These are phyloP conservation scores for Basipetospora chlamydospora DNA, from an alignment of 2,329 filamentous ascomycete genomes.

Conservation along the genomic window DNA sequence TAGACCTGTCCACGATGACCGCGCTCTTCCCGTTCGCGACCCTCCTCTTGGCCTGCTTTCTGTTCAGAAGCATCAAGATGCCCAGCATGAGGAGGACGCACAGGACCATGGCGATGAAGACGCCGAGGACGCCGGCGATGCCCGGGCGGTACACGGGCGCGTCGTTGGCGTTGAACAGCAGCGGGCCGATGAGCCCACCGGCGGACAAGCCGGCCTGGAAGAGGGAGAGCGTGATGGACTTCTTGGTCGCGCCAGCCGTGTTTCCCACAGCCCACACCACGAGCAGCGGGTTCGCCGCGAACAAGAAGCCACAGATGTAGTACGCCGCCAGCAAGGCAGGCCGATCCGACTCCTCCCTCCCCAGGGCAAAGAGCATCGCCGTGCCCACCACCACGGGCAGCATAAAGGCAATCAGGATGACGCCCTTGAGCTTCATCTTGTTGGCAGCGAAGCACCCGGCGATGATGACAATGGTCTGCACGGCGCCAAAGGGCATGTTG, in stretches of 20 bases:
- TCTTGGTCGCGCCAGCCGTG: slow-evolving; percentile 53
- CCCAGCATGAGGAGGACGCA: slow-evolving; percentile 37
- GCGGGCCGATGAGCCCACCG: slow-evolving; percentile 53
- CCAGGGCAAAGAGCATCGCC: slow-evolving; percentile 38
- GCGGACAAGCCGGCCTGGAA: slow-evolving; percentile 48
- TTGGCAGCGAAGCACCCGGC: slow-evolving; percentile 43
- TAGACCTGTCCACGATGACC: slow-evolving; percentile 43
- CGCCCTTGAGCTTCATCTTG: slow-evolving; percentile 40
- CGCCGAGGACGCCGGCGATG: slow-evolving; percentile 37
- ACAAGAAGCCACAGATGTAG: slow-evolving; percentile 52
- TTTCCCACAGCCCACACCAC: slow-evolving; percentile 57
- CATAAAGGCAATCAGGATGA: slow-evolving; percentile 36
- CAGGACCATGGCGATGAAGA: slow-evolving; percentile 37
- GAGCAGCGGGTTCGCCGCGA: slow-evolving; percentile 49
- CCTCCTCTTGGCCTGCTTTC: slow-evolving; percentile 36
- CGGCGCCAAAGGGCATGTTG: slow-evolving; percentile 51
- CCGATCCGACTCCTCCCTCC: slow-evolving; percentile 23
- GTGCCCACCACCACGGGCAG: slow-evolving; percentile 47
- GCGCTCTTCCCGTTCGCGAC: slow-evolving; percentile 46
- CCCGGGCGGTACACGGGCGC: slow-evolving; percentile 45
- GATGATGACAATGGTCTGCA: slow-evolving; percentile 46
- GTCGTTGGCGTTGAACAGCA: slow-evolving; percentile 44
- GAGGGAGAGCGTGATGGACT: slow-evolving; percentile 46
- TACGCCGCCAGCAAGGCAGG: slow-evolving; percentile 43
- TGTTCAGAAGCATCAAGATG: slow-evolving; percentile 42